These are phyloP conservation scores for Leccinum ochraceum DNA, from an alignment of 768 basidiomycete species.

Conservation along the genomic window DNA sequence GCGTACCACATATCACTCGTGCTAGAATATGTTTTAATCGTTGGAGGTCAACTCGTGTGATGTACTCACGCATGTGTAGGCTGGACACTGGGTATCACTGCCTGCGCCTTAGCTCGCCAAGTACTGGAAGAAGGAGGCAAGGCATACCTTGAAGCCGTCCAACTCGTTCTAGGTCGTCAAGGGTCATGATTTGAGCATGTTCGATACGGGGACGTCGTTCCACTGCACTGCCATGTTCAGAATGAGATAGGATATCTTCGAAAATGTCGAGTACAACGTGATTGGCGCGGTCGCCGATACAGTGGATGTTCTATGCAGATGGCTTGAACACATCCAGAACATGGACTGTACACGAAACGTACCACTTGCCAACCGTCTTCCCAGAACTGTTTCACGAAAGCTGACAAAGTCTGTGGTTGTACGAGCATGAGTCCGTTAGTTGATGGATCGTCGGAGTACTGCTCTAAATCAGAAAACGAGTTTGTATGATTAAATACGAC, in stretches of 20 bases:
- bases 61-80: slow-evolving; percentile 81
- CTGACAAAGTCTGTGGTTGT: slow-evolving; percentile 50
- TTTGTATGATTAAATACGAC: background rate
- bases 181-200: slow-evolving; percentile 87
- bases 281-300: slow-evolving; percentile 89
- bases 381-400: slow-evolving; percentile 63
- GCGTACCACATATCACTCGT: slow-evolving; percentile 95
- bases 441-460: slow-evolving; percentile 76
- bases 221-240: slow-evolving; percentile 26
- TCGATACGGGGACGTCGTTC: slow-evolving; percentile 80
- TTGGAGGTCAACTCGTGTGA: background rate
- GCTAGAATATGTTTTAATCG: slow-evolving; percentile 35
- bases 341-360: slow-evolving; percentile 27
- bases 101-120: background rate
- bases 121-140: background rate
- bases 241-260: slow-evolving; percentile 52
- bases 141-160: slow-evolving; percentile 71
- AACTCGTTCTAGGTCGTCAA: slow-evolving; percentile 65
- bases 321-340: background rate
- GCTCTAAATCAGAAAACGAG: background rate
- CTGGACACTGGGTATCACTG: slow-evolving; percentile 90
- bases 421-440: slow-evolving; percentile 70
- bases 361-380: slow-evolving; percentile 84
- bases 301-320: slow-evolving; percentile 72
- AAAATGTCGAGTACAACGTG: slow-evolving; percentile 81